phyloP scores from a whole-genome alignment of 768 basidiomycete species.

The Termitomyces sp. region DNA sequence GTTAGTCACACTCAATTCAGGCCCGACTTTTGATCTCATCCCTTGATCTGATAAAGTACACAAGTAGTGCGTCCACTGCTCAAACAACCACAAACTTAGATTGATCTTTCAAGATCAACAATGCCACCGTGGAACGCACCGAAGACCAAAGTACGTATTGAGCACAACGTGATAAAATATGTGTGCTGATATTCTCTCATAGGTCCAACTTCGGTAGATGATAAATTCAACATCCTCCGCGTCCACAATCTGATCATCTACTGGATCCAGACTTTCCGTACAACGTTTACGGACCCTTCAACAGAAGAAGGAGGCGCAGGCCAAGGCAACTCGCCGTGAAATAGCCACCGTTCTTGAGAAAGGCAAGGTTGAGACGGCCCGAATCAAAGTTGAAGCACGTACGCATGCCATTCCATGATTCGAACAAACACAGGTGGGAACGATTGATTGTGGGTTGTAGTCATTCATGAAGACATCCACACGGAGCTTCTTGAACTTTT shows the following conservation, averaged over 20 bases:
- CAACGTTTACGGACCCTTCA: slow-evolving; percentile 82
- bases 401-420: slow-evolving; percentile 22
- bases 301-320: slow-evolving; percentile 89
- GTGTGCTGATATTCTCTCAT: not conserved
- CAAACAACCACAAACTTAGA: too few relatives aligned
- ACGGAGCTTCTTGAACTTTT: slow-evolving; percentile 87
- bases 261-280: slow-evolving; percentile 59
- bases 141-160: slow-evolving; percentile 13
- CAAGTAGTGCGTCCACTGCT: too few relatives aligned
- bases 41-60: too few relatives aligned
- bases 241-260: not conserved
- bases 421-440: not conserved
- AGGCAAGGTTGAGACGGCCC: slow-evolving; percentile 79
- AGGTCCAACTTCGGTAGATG: slow-evolving; percentile 19
- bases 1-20: too few relatives aligned
- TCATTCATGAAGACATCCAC: slow-evolving; percentile 82
- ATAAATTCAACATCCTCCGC: not conserved
- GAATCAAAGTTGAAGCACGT: slow-evolving; percentile 83
- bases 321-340: slow-evolving; percentile 63
- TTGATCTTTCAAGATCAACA: not conserved
- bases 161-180: not conserved
- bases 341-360: slow-evolving; percentile 76
- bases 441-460: slow-evolving; percentile 24
- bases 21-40: too few relatives aligned
- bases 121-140: slow-evolving; percentile 18